Base-by-base conservation (phyloP, 371 early-diverging fungal species). In the Mucor circinelloides region DNA sequence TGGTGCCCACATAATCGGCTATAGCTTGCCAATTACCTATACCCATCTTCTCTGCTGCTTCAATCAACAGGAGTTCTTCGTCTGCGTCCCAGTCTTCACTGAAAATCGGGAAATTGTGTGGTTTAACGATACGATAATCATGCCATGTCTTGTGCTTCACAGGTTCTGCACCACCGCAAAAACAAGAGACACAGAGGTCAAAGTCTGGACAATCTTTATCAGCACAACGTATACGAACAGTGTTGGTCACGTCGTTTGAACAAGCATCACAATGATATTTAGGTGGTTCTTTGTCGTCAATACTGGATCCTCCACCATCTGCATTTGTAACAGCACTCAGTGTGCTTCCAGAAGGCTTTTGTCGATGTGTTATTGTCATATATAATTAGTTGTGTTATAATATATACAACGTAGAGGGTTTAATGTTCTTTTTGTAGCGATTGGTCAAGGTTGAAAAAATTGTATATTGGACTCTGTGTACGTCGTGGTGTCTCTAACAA, bases 11-110 rank as follows among this genome's bases (percentile, higher is more conserved):
- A 73, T 97, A 93, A 60, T 92, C 94, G 0, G 97, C 90, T 48
- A 98, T 93, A 46, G 94, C 96, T 70, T 91, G 92, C 98, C 98
- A 99, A 83, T 98, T 99, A 48, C 99, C 99, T 63, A 99, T 87
- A 21, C 99, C 99, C 79, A 89, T 94, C 75, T 90, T 89, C 72
- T 94, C 92, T 31, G 96, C 84, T 4, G 94, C 97, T 70, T 99
- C 97, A 36, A 99, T 90, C 69, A 99, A 83, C 58, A 97, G 68
- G 32, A 98, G 81, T 81, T 99, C 99, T 73, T 99, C 99, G 64
- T 99, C 95, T 7, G 98, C 97, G 50, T 92, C 93, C 99, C 99
- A 99, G 57, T 92, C 89, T 23, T 83, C 81, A 23, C 91, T 89
- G 67, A 93, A 94, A 19, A 97, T 88, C 13, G 96, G 93, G 68